Evolutionary conservation across 2,329 filamentous ascomycete genomes (phyloP), one percentile per base, ranked within the genome.

Genomic region (Macrophomina pseudophaseolina): DNA sequence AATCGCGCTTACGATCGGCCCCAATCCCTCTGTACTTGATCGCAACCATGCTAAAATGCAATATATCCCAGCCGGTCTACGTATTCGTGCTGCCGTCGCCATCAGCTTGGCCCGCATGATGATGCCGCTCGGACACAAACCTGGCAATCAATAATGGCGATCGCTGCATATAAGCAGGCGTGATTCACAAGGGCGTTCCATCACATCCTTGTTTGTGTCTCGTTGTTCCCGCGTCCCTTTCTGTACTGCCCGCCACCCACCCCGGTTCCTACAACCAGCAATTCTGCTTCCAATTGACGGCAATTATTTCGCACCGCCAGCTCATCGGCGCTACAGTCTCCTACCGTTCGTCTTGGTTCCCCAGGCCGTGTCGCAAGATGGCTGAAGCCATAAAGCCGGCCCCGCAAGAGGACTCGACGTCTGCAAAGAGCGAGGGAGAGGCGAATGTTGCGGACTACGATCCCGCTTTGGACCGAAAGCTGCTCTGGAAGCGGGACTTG

Each of bases 401-500:
- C 16, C 14, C 54, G n/a, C 54, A 62, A 14, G 58, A 60, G 28
- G 56, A 60, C 56, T 60, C 28, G 23, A 48, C n/a, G 9, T 32
- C 28, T 6, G 23, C 23, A 23, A 23, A 23, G 23, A 23, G 23
- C 23, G 23, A 23, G 2, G 23, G 23, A 23, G 23, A 38, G 7
- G 35, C 35, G 35, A 38, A 38, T 7, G 35, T 38, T 38, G 58
- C n/a, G 30, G 40, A 62, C 3, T 28, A 49, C 40, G 40, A 62
- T 42, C 58, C 40, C 58, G 58, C 58, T 35, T 14, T 62, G 6
- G 58, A 62, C 28, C 58, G 42, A 18, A 62, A 62, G 32, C 58
- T 62, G 28, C 58, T 89, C 12, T 81, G 86, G 72, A 89, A 70
- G 67, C 68, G 69, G 40, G 74, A 75, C 53, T 16, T 71, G 28